Evolutionary conservation across 257 asterid species (phyloP).

Genomic region (Nicotiana obtusifolia): DNA sequence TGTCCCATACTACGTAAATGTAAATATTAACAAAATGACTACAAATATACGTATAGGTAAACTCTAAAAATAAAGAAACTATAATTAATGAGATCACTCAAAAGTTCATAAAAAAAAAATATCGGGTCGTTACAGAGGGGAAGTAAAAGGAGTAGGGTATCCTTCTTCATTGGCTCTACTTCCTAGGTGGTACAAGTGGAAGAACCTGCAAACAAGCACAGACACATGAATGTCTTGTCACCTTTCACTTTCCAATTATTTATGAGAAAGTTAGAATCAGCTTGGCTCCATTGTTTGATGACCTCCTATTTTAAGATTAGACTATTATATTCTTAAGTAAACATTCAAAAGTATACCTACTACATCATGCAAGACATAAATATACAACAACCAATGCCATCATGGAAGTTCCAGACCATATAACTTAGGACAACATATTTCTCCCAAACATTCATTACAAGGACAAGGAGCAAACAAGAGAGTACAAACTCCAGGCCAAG

Average conservation of each 20-base stretch:
- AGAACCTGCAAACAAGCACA: conserved; percentile 59
- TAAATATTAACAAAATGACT: too few relatives aligned
- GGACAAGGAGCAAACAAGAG: neutral
- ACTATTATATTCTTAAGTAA: neutral
- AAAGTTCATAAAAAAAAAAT: too few relatives aligned
- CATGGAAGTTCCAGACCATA: neutral
- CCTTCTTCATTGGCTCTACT: conserved; percentile 78
- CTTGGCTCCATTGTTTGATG: neutral
- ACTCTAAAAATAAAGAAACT: too few relatives aligned
- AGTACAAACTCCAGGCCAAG: neutral
- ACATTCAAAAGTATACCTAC: neutral
- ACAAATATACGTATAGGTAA: too few relatives aligned
- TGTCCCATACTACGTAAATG: too few relatives aligned
- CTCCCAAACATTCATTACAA: neutral
- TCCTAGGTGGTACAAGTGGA: conserved; percentile 98
- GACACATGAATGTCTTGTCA: neutral
- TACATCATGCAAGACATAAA: neutral
- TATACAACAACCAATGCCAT: neutral
- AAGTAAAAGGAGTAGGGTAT: too few relatives aligned
- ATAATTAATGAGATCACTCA: too few relatives aligned
- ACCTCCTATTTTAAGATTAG: neutral
- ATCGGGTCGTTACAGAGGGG: too few relatives aligned
- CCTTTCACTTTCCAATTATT: neutral
- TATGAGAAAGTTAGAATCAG: neutral
- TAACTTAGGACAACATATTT: neutral